Conservation (phyloP, 371 early-diverging fungal species). For the Ordospora pajunii region DNA sequence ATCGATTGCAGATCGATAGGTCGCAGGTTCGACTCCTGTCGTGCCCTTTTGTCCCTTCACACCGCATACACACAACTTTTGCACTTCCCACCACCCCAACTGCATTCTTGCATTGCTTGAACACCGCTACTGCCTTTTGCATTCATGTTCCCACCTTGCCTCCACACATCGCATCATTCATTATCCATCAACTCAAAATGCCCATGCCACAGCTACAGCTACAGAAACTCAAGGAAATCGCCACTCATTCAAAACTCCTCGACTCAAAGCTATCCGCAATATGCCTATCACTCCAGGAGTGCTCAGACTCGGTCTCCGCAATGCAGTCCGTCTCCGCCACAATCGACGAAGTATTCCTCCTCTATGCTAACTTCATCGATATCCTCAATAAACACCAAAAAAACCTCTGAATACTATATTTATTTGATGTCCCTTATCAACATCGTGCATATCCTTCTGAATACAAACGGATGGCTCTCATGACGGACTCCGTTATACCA, state of each 20-base stretch:
- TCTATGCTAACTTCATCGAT: background rate
- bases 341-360: background rate
- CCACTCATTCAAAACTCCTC: background rate
- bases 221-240: background rate
- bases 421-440: conserved; percentile 2
- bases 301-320: background rate
- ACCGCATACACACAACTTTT: too few relatives aligned
- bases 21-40: conserved; percentile 17
- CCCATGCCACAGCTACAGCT: too few relatives aligned
- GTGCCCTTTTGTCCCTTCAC: background rate
- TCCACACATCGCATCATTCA: too few relatives aligned
- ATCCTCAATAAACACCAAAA: background rate
- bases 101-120: too few relatives aligned
- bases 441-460: conserved; percentile 1
- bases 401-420: background rate
- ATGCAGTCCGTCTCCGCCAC: background rate
- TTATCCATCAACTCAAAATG: too few relatives aligned
- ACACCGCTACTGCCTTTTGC: too few relatives aligned
- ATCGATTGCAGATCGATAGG: conserved; percentile 16
- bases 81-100: too few relatives aligned
- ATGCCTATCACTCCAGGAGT: background rate
- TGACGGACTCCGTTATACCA: background rate
- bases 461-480: background rate
- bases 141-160: too few relatives aligned
- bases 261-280: background rate